A percentile compares a stretch with the other conserved stretches of the same genome.
These are phyloP conservation scores for Penicillium waksmanii DNA, from an alignment of 495 filamentous ascomycete species.

Conservation along the genomic window DNA sequence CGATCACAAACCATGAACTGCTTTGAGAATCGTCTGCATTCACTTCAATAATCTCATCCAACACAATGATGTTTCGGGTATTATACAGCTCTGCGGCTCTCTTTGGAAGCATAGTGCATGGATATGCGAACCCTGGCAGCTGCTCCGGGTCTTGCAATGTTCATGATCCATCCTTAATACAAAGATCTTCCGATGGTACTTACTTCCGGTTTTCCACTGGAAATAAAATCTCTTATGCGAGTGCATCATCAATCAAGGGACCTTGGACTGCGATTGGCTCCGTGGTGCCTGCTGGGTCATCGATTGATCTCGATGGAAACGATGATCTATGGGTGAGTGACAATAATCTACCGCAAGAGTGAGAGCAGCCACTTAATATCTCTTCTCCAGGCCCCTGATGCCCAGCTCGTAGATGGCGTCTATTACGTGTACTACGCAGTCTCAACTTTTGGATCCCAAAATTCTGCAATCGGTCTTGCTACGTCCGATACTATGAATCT, in stretches of 20 bases:
- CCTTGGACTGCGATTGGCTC: constrained; percentile 69
- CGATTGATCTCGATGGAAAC: constrained; percentile 63
- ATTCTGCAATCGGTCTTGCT: constrained; percentile 70
- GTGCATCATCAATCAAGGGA: constrained; percentile 60
- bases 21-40: not conserved
- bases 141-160: constrained; percentile 64
- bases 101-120: constrained; percentile 35
- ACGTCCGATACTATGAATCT: constrained; percentile 63
- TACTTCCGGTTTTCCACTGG: constrained; percentile 79
- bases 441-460: constrained; percentile 66
- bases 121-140: constrained; percentile 56
- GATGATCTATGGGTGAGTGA: constrained; percentile 65
- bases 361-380: not conserved
- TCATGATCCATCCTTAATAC: constrained; percentile 69
- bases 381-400: constrained; percentile 66
- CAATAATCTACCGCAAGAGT: not conserved
- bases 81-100: constrained; percentile 10
- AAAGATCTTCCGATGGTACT: constrained; percentile 60
- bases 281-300: constrained; percentile 60
- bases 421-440: constrained; percentile 79
- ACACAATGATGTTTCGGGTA: constrained; percentile 11
- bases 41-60: not conserved
- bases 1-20: not conserved
- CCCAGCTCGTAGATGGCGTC: constrained; percentile 52
- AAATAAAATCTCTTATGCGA: constrained; percentile 65